Base-by-base conservation (phyloP, 495 filamentous ascomycete species). In the Penicilliopsis zonata region DNA sequence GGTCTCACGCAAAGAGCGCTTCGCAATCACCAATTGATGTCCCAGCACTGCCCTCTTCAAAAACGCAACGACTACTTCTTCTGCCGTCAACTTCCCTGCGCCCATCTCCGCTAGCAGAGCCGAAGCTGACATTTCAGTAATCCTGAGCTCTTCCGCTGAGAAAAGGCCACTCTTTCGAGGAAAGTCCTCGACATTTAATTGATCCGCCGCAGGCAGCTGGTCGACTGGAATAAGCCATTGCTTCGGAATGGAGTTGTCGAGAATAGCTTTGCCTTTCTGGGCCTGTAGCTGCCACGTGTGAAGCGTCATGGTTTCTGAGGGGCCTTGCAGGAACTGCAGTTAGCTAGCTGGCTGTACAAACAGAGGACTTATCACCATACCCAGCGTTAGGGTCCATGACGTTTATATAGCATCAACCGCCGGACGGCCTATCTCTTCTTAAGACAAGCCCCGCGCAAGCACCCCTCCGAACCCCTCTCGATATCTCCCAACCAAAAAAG, bases 11-110 rank as follows among this genome's bases (percentile, higher is more conserved):
- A 9, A 21, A 6, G 5, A 23, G 6, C 6, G 21, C 21, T 23
- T 6, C 14, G 18, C 1, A 13, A 24, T 26, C 27, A 63, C 61
- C 41, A 77, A 35, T 49, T 80, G 76, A 22, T 80, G 74, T 5
- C 74, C 69, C 23, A 79, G 35, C 0, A 72, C 67, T 1, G 74
- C 63, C 14, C 67, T 49, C 42, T 80, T 82, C 43, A 74, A 64
- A 46, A 79, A 80, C 1, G 72, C 72, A 16, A 59, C 53, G 3
- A 65, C 63, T 3, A 79, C 72, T 39, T 76, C 70, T 18, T 71
- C 52, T 7, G 70, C 67, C 14, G 52, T 76, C 30, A 72, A 58
- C 30, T 47, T 44, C 13, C 65, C 58, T 3, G 41, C 43, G 5
- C 52, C 52, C 38, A 80, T 75, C 12, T 55, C 61, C 1, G 44